Conservation (phyloP, 495 filamentous ascomycete genomes). For the Neurospora tetraspora region DNA sequence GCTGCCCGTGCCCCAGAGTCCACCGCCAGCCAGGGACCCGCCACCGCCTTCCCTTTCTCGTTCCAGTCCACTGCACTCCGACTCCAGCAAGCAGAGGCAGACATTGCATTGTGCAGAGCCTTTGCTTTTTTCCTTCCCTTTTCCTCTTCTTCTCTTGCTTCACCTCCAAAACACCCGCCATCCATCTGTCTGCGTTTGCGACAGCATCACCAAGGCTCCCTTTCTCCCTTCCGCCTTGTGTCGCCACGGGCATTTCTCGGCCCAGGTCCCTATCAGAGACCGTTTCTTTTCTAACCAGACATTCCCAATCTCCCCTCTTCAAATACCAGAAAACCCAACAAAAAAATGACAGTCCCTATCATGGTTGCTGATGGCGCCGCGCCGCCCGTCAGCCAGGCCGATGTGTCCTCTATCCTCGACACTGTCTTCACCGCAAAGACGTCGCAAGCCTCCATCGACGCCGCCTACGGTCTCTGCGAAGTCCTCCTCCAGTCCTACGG, state of each 20-base stretch:
- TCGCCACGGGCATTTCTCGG: neutral
- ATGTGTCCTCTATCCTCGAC: constrained; percentile 61
- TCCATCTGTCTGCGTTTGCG: neutral
- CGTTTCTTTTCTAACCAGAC: neutral
- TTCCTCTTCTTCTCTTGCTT: neutral
- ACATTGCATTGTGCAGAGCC: neutral
- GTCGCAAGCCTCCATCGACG: constrained; percentile 80
- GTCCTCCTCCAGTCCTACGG: constrained; percentile 70
- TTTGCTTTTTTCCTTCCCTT: neutral
- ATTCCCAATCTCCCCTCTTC: neutral
- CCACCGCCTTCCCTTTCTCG: neutral
- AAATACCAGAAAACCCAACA: neutral
- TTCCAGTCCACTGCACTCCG: neutral
- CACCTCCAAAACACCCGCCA: neutral
- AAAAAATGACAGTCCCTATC: constrained; percentile 23
- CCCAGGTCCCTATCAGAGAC: neutral
- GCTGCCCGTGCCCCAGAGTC: neutral
- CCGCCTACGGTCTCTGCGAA: constrained; percentile 72
- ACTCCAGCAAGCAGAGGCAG: neutral
- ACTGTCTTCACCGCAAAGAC: constrained; percentile 71
- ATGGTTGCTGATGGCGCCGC: constrained; percentile 25
- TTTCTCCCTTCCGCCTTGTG: neutral
- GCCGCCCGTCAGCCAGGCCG: constrained; percentile 56
- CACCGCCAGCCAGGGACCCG: neutral
- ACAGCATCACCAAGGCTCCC: neutral